phyloP scores from a whole-genome alignment of 208 protist genomes.

The Vickermania ingenoplastis region DNA sequence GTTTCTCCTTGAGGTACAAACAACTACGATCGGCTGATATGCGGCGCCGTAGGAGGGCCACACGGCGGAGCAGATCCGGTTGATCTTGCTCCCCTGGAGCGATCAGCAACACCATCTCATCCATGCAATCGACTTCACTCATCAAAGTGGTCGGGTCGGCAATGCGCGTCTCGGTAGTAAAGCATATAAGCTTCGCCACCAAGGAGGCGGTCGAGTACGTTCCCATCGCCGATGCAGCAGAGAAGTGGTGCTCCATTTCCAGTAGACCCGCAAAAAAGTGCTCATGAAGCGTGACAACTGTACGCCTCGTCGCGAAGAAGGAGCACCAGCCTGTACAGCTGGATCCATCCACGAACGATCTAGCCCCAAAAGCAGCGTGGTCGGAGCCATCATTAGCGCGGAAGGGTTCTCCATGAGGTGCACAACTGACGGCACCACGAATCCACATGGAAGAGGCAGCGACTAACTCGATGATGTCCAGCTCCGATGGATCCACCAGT shows the following conservation, averaged over 20 bases:
- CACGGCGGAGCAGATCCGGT: slow-evolving; percentile 68
- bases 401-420: too few relatives aligned
- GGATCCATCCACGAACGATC: slow-evolving; percentile 5
- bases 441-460: slow-evolving; percentile 29
- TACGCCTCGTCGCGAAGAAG: slow-evolving; percentile 38
- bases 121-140: slow-evolving; percentile 73
- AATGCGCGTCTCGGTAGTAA: slow-evolving; percentile 54
- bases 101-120: slow-evolving; percentile 85
- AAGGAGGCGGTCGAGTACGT: slow-evolving; percentile 19
- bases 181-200: slow-evolving; percentile 16
- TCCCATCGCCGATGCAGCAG: slow-evolving; percentile 14
- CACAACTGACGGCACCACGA: slow-evolving; percentile 44
- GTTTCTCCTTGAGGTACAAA: slow-evolving; percentile 70
- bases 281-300: slow-evolving; percentile 28
- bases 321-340: slow-evolving; percentile 38
- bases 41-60: slow-evolving; percentile 64
- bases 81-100: slow-evolving; percentile 70
- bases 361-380: not conserved
- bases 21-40: slow-evolving; percentile 43
- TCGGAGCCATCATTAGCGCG: slow-evolving; percentile 1
- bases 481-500: slow-evolving; percentile 36
- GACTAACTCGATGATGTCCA: slow-evolving; percentile 58
- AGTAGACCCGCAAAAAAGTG: not conserved
- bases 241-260: slow-evolving; percentile 2
- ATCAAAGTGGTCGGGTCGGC: slow-evolving; percentile 61